Conservation (phyloP, 73 alveolate genomes). For the Tetrahymena thermophila region DNA sequence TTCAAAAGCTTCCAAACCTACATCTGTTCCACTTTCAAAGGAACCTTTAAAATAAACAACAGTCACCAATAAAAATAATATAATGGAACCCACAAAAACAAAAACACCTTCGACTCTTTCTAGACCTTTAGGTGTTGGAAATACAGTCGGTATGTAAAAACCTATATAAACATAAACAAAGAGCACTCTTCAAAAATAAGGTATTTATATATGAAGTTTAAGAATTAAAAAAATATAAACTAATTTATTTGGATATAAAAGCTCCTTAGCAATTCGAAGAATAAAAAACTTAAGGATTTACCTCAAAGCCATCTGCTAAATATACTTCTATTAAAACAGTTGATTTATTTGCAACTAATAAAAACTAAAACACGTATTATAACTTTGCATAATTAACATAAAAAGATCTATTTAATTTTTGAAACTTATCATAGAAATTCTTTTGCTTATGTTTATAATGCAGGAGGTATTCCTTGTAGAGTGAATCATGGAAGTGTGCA, state of each 20-base stretch:
- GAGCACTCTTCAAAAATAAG: not conserved
- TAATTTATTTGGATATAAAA: not conserved
- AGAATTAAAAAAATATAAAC: not conserved
- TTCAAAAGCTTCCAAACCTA: not conserved
- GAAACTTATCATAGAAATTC: constrained; percentile 7
- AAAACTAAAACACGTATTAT: constrained; percentile 24
- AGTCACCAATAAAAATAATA: not conserved
- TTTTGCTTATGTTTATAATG: constrained; percentile 84
- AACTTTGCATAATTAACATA: not conserved
- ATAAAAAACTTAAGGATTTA: constrained; percentile 7
- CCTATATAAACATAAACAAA: not conserved
- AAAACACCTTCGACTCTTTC: not conserved
- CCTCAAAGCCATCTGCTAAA: constrained; percentile 12
- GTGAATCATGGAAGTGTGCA: constrained; percentile 75
- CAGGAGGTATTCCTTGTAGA: constrained; percentile 95
- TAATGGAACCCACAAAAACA: not conserved
- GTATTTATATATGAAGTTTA: not conserved
- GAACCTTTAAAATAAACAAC: not conserved
- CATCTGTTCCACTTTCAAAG: not conserved
- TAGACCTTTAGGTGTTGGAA: not conserved
- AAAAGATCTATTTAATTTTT: not conserved
- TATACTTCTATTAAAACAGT: constrained; percentile 19
- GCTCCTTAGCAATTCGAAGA: not conserved
- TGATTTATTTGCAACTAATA: constrained; percentile 21
- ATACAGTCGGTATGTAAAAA: not conserved